phyloP scores from a whole-genome alignment of 2,329 filamentous ascomycete genomes.

The Xylogone sp. region DNA sequence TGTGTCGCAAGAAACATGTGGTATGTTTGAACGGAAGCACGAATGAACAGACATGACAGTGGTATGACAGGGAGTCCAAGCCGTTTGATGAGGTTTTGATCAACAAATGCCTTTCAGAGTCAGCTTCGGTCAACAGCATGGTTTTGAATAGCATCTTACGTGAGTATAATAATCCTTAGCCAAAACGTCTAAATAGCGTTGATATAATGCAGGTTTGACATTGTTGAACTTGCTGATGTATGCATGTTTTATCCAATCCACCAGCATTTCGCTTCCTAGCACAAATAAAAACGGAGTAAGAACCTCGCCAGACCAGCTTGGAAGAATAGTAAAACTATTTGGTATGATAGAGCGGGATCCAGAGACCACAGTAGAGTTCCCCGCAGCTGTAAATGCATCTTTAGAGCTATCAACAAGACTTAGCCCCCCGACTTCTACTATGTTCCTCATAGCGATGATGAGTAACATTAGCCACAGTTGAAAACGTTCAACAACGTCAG shows the following conservation, averaged over 20 bases:
- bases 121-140: conserved; percentile 10
- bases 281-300: conserved; percentile 92
- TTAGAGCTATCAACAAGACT: conserved; percentile 47
- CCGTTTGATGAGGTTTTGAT: conserved; percentile 84
- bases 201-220: conserved; percentile 85
- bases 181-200: conserved; percentile 84
- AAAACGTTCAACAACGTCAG: conserved; percentile 94
- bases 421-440: conserved; percentile 89
- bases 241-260: conserved; percentile 95
- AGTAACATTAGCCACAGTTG: conserved; percentile 96
- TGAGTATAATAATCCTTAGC: conserved; percentile 98
- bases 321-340: conserved; percentile 85
- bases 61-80: conserved; percentile 90
- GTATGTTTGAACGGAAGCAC: conserved; percentile 92
- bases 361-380: conserved; percentile 55
- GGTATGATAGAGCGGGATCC: conserved; percentile 75
- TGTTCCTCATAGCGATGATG: conserved; percentile 93
- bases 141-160: conserved; percentile 40
- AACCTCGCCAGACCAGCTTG: conserved; percentile 83
- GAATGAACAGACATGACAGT: conserved; percentile 90
- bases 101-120: conserved; percentile 68
- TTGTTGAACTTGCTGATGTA: conserved; percentile 99
- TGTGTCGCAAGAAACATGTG: conserved; percentile 95
- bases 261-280: conserved; percentile 91
- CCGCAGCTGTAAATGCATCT: conserved; percentile 36